Evolutionary conservation across 2,329 filamentous ascomycete genomes (phyloP).

Genomic region (Penicillium frequentans): DNA sequence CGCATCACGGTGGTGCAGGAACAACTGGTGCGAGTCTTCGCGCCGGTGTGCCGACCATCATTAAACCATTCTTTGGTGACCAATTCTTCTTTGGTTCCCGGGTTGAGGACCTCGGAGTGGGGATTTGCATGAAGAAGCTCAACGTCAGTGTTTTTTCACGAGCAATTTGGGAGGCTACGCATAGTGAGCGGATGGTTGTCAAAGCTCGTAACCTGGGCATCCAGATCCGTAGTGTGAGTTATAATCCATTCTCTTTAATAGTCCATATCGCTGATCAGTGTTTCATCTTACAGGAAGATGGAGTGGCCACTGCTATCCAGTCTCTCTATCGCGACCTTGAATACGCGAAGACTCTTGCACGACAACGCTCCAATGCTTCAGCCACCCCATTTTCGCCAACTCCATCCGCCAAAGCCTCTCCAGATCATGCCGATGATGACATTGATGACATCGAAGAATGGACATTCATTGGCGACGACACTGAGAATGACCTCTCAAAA

Average conservation of each 20-base stretch:
- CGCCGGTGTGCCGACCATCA: conserved; percentile 88
- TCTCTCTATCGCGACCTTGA: conserved; percentile 93
- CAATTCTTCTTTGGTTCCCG: conserved; percentile 93
- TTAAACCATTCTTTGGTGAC: conserved; percentile 96
- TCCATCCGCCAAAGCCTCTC: conserved; percentile 35
- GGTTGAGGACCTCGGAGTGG: conserved; percentile 90
- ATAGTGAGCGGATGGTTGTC: conserved; percentile 85
- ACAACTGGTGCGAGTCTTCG: conserved; percentile 92
- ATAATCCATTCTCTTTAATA: neutral
- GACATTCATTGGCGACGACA: conserved; percentile 78
- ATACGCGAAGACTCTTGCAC: conserved; percentile 82
- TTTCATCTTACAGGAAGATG: conserved; percentile 66
- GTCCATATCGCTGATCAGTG: neutral
- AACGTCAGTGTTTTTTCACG: conserved; percentile 82
- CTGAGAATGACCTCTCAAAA: conserved; percentile 46
- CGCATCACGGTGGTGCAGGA: conserved; percentile 91
- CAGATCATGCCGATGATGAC: conserved; percentile 48
- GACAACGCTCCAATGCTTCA: conserved; percentile 51
- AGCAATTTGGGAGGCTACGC: conserved; percentile 87
- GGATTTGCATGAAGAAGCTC: conserved; percentile 83
- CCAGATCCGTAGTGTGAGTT: conserved; percentile 77
- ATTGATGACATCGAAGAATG: conserved; percentile 76
- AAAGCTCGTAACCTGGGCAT: conserved; percentile 82
- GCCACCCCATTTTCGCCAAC: conserved; percentile 37
- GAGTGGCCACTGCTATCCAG: conserved; percentile 86